phyloP scores from a whole-genome alignment of 352 stramenopile genomes.

The Globisporangium splendens region DNA sequence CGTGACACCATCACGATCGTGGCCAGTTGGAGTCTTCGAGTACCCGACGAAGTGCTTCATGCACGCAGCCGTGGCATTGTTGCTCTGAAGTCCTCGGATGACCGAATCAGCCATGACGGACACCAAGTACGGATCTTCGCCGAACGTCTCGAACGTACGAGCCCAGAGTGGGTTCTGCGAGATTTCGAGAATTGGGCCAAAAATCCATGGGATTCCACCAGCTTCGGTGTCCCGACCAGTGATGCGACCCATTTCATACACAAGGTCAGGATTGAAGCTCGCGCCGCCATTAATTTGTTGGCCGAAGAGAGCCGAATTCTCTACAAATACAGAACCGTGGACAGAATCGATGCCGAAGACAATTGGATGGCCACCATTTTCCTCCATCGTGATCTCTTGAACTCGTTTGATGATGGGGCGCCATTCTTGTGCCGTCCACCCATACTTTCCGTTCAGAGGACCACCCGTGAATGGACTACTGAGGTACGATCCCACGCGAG shows the following conservation, averaged over 20 bases:
- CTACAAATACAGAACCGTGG: conserved; percentile 31
- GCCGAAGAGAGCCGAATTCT: too few relatives aligned
- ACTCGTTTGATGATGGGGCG: conserved; percentile 66
- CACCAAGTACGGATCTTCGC: conserved; percentile 86
- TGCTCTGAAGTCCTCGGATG: conserved; percentile 78
- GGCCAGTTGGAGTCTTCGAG: conserved; percentile 72
- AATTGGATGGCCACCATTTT: conserved; percentile 57
- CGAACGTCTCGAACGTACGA: conserved; percentile 92
- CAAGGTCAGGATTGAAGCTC: too few relatives aligned
- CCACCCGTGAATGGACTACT: too few relatives aligned
- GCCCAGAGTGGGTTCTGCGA: too few relatives aligned
- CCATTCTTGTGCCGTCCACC: conserved; percentile 40
- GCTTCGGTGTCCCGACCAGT: too few relatives aligned
- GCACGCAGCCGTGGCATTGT: conserved; percentile 33
- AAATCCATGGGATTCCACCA: too few relatives aligned
- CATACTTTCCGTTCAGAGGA: too few relatives aligned
- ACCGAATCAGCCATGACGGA: conserved; percentile 75
- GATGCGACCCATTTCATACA: too few relatives aligned
- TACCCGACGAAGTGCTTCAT: conserved; percentile 90
- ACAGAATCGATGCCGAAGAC: conserved; percentile 90
- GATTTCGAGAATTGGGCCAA: too few relatives aligned
- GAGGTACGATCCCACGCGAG: conserved; percentile 88
- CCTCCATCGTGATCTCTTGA: conserved; percentile 69
- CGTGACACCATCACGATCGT: conserved; percentile 79
- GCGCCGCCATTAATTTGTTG: too few relatives aligned